A percentile compares a stretch with the other conserved stretches of the same genome.
phyloP scores from a whole-genome alignment of 306 rosid genomes.

The Mucuna pruriens region DNA sequence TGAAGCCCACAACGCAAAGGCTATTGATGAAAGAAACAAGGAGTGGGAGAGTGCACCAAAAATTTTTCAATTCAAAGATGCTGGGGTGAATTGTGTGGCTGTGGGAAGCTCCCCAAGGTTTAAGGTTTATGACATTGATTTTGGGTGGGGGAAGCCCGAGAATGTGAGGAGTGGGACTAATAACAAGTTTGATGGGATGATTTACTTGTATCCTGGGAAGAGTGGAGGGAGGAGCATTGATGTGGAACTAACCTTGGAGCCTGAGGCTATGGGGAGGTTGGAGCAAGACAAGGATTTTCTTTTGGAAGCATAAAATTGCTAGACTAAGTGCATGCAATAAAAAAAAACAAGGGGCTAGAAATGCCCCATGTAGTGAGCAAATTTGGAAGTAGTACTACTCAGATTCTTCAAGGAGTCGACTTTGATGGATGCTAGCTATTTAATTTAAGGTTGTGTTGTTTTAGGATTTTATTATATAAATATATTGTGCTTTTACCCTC shows the following conservation, averaged over 20 bases:
- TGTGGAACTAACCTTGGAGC: slow-evolving; percentile 80
- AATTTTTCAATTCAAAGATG: slow-evolving; percentile 87
- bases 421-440: neutral
- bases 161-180: slow-evolving; percentile 89
- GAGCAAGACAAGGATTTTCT: slow-evolving; percentile 80
- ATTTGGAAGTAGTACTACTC: neutral
- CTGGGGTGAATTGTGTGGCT: slow-evolving; percentile 93
- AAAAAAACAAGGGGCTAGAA: neutral
- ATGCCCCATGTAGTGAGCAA: neutral
- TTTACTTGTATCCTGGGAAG: slow-evolving; percentile 85
- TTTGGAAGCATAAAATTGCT: slow-evolving; percentile 44
- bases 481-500: neutral
- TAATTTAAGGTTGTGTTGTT: neutral
- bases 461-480: neutral
- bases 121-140: slow-evolving; percentile 88
- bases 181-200: slow-evolving; percentile 92
- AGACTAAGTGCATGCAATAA: neutral
- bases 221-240: slow-evolving; percentile 93
- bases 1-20: slow-evolving; percentile 58
- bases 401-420: neutral
- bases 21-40: slow-evolving; percentile 69
- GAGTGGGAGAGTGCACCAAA: slow-evolving; percentile 93
- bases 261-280: slow-evolving; percentile 71
- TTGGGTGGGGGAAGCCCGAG: slow-evolving; percentile 90
- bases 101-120: slow-evolving; percentile 98